phyloP scores from a whole-genome alignment of 1,284 basidiomycete genomes.

The Trametes hirsuta region DNA sequence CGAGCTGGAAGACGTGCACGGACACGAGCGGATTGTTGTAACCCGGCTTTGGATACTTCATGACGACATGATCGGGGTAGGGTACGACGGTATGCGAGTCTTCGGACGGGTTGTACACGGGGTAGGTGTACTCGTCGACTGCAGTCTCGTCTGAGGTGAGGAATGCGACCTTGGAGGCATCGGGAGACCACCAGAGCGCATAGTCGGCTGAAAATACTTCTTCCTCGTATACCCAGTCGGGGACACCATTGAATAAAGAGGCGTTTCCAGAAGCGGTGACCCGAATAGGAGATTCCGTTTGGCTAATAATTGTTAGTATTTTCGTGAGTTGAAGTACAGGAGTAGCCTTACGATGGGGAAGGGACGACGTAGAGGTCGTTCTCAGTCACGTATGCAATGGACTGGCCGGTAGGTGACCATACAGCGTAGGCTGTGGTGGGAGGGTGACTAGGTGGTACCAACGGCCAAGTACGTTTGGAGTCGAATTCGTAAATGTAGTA shows the following conservation, averaged over 20 bases:
- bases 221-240: constrained; percentile 98
- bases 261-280: constrained; percentile 84
- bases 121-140: constrained; percentile 86
- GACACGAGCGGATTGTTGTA: constrained; percentile 88
- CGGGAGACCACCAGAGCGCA: constrained; percentile 92
- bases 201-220: constrained; percentile 80
- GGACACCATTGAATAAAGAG: constrained; percentile 91
- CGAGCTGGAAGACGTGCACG: constrained; percentile 83
- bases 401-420: constrained; percentile 84
- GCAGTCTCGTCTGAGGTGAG: constrained; percentile 87
- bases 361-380: constrained; percentile 87
- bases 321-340: not conserved
- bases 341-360: constrained; percentile 52
- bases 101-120: constrained; percentile 86
- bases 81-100: constrained; percentile 72
- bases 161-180: constrained; percentile 81
- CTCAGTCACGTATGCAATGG: constrained; percentile 79
- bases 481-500: constrained; percentile 82
- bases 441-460: constrained; percentile 67
- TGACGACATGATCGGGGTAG: constrained; percentile 77
- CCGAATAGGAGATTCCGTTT: constrained; percentile 59
- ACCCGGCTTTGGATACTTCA: constrained; percentile 94
- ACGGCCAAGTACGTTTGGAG: constrained; percentile 64
- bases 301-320: constrained; percentile 29
- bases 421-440: constrained; percentile 77